phyloP scores from a whole-genome alignment of 2,329 filamentous ascomycete species.

The Plenodomus biglobosus region DNA sequence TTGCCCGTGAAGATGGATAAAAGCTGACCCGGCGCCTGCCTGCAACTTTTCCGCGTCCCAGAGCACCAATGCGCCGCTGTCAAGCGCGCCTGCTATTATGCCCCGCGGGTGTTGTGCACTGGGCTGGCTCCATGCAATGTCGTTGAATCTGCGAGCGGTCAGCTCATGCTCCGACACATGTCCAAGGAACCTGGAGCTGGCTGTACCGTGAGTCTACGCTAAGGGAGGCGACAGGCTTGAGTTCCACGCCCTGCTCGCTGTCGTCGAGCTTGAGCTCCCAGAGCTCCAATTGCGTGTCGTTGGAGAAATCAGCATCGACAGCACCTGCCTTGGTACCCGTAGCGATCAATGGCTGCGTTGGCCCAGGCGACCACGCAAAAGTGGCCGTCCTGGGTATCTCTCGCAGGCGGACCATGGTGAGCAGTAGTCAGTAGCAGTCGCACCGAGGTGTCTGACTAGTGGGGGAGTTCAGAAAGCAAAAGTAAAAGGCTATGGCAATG shows the following conservation, averaged over 20 bases:
- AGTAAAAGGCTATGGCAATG: conserved; percentile 20
- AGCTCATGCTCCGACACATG: conserved; percentile 9
- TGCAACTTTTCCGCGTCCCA: conserved; percentile 82
- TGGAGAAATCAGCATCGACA: conserved; percentile 95
- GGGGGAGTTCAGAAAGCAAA: conserved; percentile 12
- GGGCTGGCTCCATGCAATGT: conserved; percentile 89
- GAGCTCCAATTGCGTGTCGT: conserved; percentile 92
- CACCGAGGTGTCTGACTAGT: conserved; percentile 31
- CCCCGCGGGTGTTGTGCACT: conserved; percentile 77
- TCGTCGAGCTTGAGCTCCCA: conserved; percentile 90
- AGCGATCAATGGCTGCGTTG: conserved; percentile 77
- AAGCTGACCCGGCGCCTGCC: conserved; percentile 52
- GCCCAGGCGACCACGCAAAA: conserved; percentile 91
- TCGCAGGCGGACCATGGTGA: conserved; percentile 87
- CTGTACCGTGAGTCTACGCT: conserved; percentile 83
- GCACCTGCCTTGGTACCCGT: conserved; percentile 94
- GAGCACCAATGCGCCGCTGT: conserved; percentile 89
- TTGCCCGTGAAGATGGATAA: conserved; percentile 50
- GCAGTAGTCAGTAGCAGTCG: conserved; percentile 35
- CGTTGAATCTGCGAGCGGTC: conserved; percentile 73
- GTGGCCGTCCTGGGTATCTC: conserved; percentile 96
- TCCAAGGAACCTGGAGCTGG: not conserved
- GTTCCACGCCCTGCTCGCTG: conserved; percentile 73
- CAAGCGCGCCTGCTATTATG: conserved; percentile 91
- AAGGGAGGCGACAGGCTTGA: conserved; percentile 81